Base-by-base conservation (phyloP, 139 green algal species). In the Tetratostichococcus sp. region DNA sequence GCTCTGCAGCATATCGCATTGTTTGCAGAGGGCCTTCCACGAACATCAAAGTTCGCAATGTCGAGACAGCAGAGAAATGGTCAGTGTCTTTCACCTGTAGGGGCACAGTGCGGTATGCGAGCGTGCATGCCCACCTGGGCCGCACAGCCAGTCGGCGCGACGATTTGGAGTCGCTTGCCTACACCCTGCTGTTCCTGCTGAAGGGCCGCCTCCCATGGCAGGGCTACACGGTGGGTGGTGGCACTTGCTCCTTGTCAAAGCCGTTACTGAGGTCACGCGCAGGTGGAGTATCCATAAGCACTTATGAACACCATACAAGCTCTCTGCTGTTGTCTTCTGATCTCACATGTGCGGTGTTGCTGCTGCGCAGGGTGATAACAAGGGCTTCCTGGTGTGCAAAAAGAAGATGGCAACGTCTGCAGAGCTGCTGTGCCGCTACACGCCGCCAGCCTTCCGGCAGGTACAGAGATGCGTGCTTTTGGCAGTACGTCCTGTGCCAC, bases 321-420 rank as follows among this genome's bases (percentile, higher is more conserved):
- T n/a, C n/a, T n/a, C n/a, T n/a, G n/a, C n/a, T n/a, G n/a, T n/a
- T n/a, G n/a, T n/a, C n/a, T n/a, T n/a, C n/a, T n/a, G n/a, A n/a
- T n/a, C n/a, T n/a, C n/a, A n/a, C n/a, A n/a, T n/a, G n/a, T n/a
- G n/a, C n/a, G n/a, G n/a, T n/a, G n/a, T n/a, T 50, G 4, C 16
- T 73, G 66, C 30, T 71, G 4, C 69, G 34, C 83, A 93, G 88
- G 95, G 95, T 31, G 95, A 98, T 86, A 98, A 98, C 90, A 98
- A 98, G 84, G 96, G 96, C 67, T 99, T 97, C 88, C 83, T 98
- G 58, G 96, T 99, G 31, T 99, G 96, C 92, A 98, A 98, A 80
- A 99, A 99, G 91, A 99, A 99, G 90, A 99, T 99, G 96, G 92
- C 92, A 32, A 98, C 96, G 25, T 90, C 75, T 21, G 89, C 92